A percentile compares a stretch with the other conserved stretches of the same genome.
These are phyloP conservation scores for Populus tremula DNA, from an alignment of 345 rosid genomes.

Conservation along the genomic window DNA sequence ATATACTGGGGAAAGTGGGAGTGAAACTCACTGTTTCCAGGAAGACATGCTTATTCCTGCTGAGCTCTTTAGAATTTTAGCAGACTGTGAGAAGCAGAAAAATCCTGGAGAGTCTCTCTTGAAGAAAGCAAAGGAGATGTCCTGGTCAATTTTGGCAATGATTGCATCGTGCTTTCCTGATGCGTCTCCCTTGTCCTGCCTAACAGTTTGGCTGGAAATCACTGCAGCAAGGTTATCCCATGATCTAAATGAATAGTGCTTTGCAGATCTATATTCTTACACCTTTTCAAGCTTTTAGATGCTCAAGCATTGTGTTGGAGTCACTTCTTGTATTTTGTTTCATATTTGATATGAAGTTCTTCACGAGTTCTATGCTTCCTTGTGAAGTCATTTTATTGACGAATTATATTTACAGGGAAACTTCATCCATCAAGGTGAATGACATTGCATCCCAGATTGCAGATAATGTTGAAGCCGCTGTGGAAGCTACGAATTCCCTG, in stretches of 20 bases:
- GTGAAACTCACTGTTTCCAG: constrained; percentile 46
- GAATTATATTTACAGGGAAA: constrained; percentile 61
- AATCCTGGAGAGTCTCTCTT: constrained; percentile 79
- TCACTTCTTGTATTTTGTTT: background rate
- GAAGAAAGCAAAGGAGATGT: constrained; percentile 82
- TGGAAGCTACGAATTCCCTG: constrained; percentile 69
- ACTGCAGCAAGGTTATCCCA: constrained; percentile 84
- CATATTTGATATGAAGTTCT: background rate
- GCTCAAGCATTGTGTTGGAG: background rate
- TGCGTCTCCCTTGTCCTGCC: constrained; percentile 76
- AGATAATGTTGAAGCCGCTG: constrained; percentile 77
- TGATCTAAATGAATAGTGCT: constrained; percentile 6
- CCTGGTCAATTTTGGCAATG: constrained; percentile 95
- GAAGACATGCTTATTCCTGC: constrained; percentile 56
- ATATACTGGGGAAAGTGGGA: constrained; percentile 44
- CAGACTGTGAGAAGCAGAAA: constrained; percentile 83
- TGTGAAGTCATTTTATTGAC: background rate
- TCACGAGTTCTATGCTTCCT: background rate
- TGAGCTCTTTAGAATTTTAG: constrained; percentile 86
- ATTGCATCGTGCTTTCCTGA: constrained; percentile 94
- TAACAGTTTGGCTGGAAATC: constrained; percentile 95
- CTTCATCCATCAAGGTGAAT: constrained; percentile 91
- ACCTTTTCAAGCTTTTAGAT: constrained; percentile 9
- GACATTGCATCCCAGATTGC: constrained; percentile 86
- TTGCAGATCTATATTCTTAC: background rate